Evolutionary conservation across 2,329 filamentous ascomycete species (phyloP), one percentile per base, ranked within the genome.

Genomic region (Metarhizium rileyi): DNA sequence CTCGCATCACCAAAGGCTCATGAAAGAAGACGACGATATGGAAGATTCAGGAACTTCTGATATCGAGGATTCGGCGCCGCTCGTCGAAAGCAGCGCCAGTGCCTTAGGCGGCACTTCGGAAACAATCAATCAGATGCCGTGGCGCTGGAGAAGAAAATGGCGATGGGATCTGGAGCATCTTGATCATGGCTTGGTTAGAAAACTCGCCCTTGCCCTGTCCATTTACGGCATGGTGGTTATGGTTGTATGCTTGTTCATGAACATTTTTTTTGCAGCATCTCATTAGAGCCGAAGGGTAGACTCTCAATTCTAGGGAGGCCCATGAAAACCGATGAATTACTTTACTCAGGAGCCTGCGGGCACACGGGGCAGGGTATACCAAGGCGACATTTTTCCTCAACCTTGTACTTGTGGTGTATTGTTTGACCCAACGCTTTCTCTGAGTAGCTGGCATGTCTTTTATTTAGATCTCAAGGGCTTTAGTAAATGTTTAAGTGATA

Each of bases 1-100:
- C 42, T 78, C 84, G 26, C 82, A 91, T 54, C 90, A 96, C 59
- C 91, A 95, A 64, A 81, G 86, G 14, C 73, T 97, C 9, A 73
- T 89, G 54, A 97, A 97, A 65, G 90, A 93, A 61, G 89, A 96
- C 56, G 93, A 97, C 59, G 87, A 91, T 55, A 82, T 83, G n/a
- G 74, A 78, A 35, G 84, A 86, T 45, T 66, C 64, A 0, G 64
- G 61, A 4, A 74, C 75, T 8, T 71, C 69, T 2, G 79, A 78
- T 35, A 72, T 77, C 0, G 70, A 80, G 53, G 72, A 70, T 5
- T 61, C 70, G 1, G 70, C 65, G 1, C 65, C 67, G 1, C 59
- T 78, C 4, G 63, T 72, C 1, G 70, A 70, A 35, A 74, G 73
- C 58, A 71, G 68, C 14, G 66, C 66, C 8, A 75, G 74, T 57